Conservation (phyloP, 2,329 filamentous ascomycete species). For the Aspergillus hiratsukae region DNA sequence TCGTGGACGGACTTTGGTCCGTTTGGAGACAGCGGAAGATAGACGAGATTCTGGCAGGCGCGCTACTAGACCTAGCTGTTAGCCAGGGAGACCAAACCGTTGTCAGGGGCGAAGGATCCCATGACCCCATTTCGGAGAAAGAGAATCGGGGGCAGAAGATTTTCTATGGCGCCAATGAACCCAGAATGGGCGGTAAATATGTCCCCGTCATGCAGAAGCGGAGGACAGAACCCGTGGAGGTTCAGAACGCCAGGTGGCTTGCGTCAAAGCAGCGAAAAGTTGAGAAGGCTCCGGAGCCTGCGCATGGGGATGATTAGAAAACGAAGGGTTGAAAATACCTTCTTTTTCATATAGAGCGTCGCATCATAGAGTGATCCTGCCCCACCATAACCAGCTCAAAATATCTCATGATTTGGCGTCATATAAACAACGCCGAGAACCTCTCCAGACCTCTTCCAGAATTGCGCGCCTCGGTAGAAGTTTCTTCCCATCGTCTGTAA, state of each 20-base stretch:
- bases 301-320: slow-evolving; percentile 9
- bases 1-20: slow-evolving; percentile 74
- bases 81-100: slow-evolving; percentile 35
- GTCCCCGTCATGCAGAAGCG: slow-evolving; percentile 52
- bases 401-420: slow-evolving; percentile 51
- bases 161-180: slow-evolving; percentile 55
- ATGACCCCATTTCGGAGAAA: slow-evolving; percentile 20
- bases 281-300: slow-evolving; percentile 24
- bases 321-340: slow-evolving; percentile 9
- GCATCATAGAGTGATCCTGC: slow-evolving; percentile 4
- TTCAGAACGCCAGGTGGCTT: slow-evolving; percentile 59
- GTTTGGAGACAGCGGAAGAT: slow-evolving; percentile 82
- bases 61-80: slow-evolving; percentile 63
- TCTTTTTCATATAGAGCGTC: neutral
- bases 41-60: slow-evolving; percentile 76
- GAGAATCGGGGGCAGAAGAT: slow-evolving; percentile 45
- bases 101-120: slow-evolving; percentile 21
- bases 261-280: slow-evolving; percentile 45
- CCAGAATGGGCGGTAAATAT: slow-evolving; percentile 55
- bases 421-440: slow-evolving; percentile 75
- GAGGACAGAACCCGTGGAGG: slow-evolving; percentile 55
- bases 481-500: slow-evolving; percentile 36
- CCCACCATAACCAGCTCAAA: neutral
- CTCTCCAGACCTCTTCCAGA: slow-evolving; percentile 87
- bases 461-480: slow-evolving; percentile 69